Evolutionary conservation across 768 basidiomycete species (phyloP).

Genomic region (Russula sp.): DNA sequence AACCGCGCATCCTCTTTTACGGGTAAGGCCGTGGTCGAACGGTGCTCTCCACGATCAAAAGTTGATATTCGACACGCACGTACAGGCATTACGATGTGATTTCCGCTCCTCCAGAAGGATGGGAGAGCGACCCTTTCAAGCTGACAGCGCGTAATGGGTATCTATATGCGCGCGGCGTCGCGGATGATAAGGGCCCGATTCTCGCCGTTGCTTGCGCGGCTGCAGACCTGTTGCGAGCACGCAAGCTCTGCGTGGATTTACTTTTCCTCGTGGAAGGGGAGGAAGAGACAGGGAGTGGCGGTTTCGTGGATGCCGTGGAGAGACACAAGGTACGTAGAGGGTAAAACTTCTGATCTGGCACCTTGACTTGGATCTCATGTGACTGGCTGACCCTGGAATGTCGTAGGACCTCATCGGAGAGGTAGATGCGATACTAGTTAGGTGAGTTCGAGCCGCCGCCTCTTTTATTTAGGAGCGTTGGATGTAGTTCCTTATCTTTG

Average conservation of each 20-base stretch:
- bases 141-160: conserved; percentile 84
- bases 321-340: conserved; percentile 59
- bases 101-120: conserved; percentile 65
- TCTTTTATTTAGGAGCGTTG: not conserved
- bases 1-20: conserved; percentile 84
- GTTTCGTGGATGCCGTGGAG: conserved; percentile 75
- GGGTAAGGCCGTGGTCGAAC: conserved; percentile 51
- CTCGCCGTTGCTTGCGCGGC: conserved; percentile 89
- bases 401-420: conserved; percentile 73
- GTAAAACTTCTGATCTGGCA: not conserved
- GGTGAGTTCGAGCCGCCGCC: conserved; percentile 42
- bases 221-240: conserved; percentile 66
- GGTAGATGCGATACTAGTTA: conserved; percentile 86
- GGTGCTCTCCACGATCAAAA: not conserved
- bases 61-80: not conserved
- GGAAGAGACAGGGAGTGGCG: conserved; percentile 90
- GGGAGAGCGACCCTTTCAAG: conserved; percentile 82
- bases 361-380: not conserved
- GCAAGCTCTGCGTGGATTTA: conserved; percentile 80
- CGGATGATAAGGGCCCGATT: conserved; percentile 95
- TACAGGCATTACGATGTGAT: conserved; percentile 96
- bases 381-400: not conserved
- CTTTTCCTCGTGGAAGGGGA: conserved; percentile 94
- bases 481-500: not conserved
- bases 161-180: conserved; percentile 85